Base-by-base conservation (phyloP, 441 rosid species). In the Gossypium aridum region DNA sequence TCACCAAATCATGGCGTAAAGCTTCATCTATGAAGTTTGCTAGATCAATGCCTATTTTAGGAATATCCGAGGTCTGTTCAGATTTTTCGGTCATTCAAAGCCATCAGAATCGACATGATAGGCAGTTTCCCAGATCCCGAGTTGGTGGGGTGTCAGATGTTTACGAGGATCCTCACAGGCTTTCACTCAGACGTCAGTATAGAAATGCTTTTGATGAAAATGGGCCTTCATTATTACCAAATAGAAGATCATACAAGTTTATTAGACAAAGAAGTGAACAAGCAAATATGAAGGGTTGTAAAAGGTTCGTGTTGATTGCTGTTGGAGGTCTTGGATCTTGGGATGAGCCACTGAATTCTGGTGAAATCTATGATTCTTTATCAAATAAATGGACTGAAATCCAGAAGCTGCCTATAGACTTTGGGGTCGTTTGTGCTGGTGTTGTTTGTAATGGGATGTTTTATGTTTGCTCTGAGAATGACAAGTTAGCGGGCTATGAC, bases 131-230 rank as follows among this genome's bases (percentile, higher is more conserved):
- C 12, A 81, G 93, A 80, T 84, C 98, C 12, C 87, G 95, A 59
- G 64, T 73, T 49, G 92, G 92, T 23, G 92, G 90, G 19, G 99
- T 83, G 0, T 93, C 95, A 1, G 99, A 91, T 75, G 97, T 93
- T 72, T 95, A 93, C 43, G 99, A 90, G 87, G 99, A 93, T 80
- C 99, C 99, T 39, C 98, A 95, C 85, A 87, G 94, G 78, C 87
- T 93, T 71, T 95, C 99, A 7, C 78, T 93, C 23, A 90, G 97
- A 75, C 84, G 97, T 19, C 97, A 93, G 1, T 81, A 79, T 71
- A 81, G 88, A 76, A 81, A 77, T 85, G 84, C 80, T 16, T 77
- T 83, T 69, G 92, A 90, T 73, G 92, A 85, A 75, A 81, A 75
- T 37, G 93, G 85, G 61, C 72, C 83, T 64, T 80, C 86, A 2